A percentile compares a stretch with the other conserved stretches of the same genome.
Evolutionary conservation across 1,284 basidiomycete species (phyloP).

Genomic region (Irpex rosettiformis): DNA sequence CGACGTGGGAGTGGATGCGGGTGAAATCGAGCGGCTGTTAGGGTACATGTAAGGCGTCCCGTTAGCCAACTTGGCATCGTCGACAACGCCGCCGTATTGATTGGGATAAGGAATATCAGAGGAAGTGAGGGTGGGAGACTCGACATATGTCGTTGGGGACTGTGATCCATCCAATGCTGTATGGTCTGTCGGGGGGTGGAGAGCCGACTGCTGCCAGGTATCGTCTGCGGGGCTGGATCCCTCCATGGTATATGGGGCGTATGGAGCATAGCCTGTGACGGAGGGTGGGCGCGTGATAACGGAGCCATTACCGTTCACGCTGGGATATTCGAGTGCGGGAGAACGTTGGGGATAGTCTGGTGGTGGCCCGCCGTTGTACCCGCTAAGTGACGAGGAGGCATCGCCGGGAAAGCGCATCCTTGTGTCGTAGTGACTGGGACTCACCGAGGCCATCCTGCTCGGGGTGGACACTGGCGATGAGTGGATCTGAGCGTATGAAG

Average conservation of each 20-base stretch:
- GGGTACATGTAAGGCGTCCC: constrained; percentile 60
- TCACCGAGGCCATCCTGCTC: constrained; percentile 9
- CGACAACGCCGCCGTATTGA: constrained; percentile 48
- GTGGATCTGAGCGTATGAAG: constrained; percentile 36
- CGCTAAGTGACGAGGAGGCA: constrained; percentile 35
- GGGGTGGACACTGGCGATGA: constrained; percentile 27
- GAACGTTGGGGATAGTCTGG: constrained; percentile 42
- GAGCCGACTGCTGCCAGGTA: constrained; percentile 44
- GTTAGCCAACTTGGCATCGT: constrained; percentile 56
- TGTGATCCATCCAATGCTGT: constrained; percentile 39
- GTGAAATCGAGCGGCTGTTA: constrained; percentile 69
- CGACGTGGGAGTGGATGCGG: constrained; percentile 63
- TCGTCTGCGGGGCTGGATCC: constrained; percentile 44
- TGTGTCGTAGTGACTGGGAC: constrained; percentile 27
- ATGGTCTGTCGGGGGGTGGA: constrained; percentile 42
- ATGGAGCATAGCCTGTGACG: constrained; percentile 50
- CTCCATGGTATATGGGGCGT: constrained; percentile 47
- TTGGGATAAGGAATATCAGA: constrained; percentile 51
- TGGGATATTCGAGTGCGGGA: constrained; percentile 43
- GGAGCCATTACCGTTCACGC: constrained; percentile 38
- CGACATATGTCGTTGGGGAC: constrained; percentile 51
- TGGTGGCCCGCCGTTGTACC: constrained; percentile 38
- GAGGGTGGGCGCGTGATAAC: constrained; percentile 38
- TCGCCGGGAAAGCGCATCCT: constrained; percentile 43
- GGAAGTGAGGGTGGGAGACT: constrained; percentile 57